Base-by-base conservation (phyloP, 2,329 filamentous ascomycete species). In the Myriosclerotinia scirpicola region DNA sequence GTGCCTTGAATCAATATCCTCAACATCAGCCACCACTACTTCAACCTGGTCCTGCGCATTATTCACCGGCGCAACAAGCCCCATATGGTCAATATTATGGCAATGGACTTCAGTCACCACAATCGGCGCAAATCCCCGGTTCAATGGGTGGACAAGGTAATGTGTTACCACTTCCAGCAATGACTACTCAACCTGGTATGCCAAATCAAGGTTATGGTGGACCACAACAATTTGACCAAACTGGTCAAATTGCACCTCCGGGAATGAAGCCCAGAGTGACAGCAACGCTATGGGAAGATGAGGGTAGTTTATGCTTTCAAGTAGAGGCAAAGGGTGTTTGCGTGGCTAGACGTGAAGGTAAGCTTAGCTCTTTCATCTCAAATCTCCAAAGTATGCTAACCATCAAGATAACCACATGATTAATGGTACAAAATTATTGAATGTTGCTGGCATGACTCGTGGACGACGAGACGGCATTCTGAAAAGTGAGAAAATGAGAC, bases 251-350 rank as follows among this genome's bases (percentile, higher is more conserved):
- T 68, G 91, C 93, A 22, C 95, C 95, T 11, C 91, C 91, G 3
- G 94, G 94, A 40, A 96, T 97, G 87, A 98, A 98, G 81, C 95
- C 95, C 26, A 85, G 94, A 69, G 95, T 99, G 38, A 98, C 95
- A 5, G 95, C 95, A 11, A 99, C 95, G 0, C 79, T 99, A 34
- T 99, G 95, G 95, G 95, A 98, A 81, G 95, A 99, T 72, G 95
- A 99, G 76, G 95, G 95, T 44, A 98, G 93, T 76, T 82, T 98
- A 40, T 99, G 95, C 80, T 99, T 98, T 77, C 95, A 98, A 77
- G 95, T 98, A 1, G 95, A 98, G 79, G 94, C 95, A 4, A 90
- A 95, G 72, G 94, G 94, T 58, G 94, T 99, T 64, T 99, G 95
- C 77, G 95, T 98, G 67, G 94, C 94, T 64, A 87, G 95, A 72